These are phyloP conservation scores for Malassezia caprae DNA, from an alignment of 1,284 basidiomycete genomes.

Conservation along the genomic window DNA sequence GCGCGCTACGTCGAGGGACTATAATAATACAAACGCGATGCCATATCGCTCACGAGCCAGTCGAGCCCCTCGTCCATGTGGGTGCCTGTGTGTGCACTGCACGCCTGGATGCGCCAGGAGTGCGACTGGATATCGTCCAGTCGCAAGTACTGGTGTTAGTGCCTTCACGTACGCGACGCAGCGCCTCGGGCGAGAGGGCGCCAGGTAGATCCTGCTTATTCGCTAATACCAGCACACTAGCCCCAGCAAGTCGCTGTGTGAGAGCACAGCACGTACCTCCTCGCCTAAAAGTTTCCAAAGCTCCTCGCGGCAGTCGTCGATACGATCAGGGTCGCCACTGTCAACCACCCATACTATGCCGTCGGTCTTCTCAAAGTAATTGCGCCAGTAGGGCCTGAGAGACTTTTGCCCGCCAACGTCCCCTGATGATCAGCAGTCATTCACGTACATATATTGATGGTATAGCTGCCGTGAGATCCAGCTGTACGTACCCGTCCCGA, in stretches of 20 bases:
- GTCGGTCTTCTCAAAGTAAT: constrained; percentile 98
- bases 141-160: background rate
- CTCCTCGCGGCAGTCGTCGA: constrained; percentile 79
- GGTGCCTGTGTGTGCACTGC: constrained; percentile 79
- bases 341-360: constrained; percentile 98
- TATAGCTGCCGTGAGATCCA: constrained; percentile 57
- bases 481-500: constrained; percentile 64
- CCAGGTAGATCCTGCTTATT: constrained; percentile 95
- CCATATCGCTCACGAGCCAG: constrained; percentile 89
- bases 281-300: constrained; percentile 74
- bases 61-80: constrained; percentile 76
- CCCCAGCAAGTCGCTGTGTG: constrained; percentile 69
- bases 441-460: constrained; percentile 76
- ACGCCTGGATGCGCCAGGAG: constrained; percentile 74
- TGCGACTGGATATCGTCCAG: constrained; percentile 8
- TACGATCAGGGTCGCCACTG: constrained; percentile 76
- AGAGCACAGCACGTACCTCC: constrained; percentile 59
- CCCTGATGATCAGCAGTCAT: constrained; percentile 55
- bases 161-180: constrained; percentile 54
- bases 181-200: constrained; percentile 70
- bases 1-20: background rate
- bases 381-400: constrained; percentile 92
- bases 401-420: constrained; percentile 95
- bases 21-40: constrained; percentile 43
- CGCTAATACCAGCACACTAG: constrained; percentile 90